These are phyloP conservation scores for Lenzites betulinus DNA, from an alignment of 768 basidiomycete genomes.

Conservation along the genomic window DNA sequence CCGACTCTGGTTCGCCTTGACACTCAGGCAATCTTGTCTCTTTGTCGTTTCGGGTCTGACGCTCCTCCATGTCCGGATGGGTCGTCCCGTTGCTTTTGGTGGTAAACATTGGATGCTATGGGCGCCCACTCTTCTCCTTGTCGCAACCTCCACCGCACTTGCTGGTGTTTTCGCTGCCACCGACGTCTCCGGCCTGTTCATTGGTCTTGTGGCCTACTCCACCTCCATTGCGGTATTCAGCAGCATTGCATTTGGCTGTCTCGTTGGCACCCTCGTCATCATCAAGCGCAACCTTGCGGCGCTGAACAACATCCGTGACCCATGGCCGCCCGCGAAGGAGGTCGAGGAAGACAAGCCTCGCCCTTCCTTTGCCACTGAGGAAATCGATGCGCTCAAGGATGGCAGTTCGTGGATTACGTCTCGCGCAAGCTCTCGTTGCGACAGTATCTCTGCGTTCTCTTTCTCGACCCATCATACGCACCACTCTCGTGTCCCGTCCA, in stretches of 20 bases:
- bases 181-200: conserved; percentile 55
- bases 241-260: conserved; percentile 55
- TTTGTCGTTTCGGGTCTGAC: conserved; percentile 61
- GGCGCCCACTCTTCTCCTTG: conserved; percentile 60
- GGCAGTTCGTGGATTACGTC: conserved; percentile 85
- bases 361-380: conserved; percentile 69
- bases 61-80: conserved; percentile 70
- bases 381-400: conserved; percentile 71
- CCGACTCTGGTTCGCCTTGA: conserved; percentile 69
- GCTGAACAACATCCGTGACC: conserved; percentile 51
- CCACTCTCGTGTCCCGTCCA: conserved; percentile 44
- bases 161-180: conserved; percentile 59
- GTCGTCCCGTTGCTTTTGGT: conserved; percentile 69
- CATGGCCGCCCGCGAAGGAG: conserved; percentile 61
- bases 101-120: conserved; percentile 73
- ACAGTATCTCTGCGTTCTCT: conserved; percentile 69
- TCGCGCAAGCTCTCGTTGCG: conserved; percentile 51
- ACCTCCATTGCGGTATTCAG: conserved; percentile 52
- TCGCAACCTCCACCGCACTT: conserved; percentile 56
- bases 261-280: conserved; percentile 61
- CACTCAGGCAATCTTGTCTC: conserved; percentile 68
- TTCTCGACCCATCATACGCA: conserved; percentile 69
- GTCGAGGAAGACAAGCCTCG: conserved; percentile 55
- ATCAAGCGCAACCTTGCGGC: conserved; percentile 66
- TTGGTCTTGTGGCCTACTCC: conserved; percentile 62